Evolutionary conservation across 1,284 basidiomycete species (phyloP).

Genomic region (Abortiporus biennis): DNA sequence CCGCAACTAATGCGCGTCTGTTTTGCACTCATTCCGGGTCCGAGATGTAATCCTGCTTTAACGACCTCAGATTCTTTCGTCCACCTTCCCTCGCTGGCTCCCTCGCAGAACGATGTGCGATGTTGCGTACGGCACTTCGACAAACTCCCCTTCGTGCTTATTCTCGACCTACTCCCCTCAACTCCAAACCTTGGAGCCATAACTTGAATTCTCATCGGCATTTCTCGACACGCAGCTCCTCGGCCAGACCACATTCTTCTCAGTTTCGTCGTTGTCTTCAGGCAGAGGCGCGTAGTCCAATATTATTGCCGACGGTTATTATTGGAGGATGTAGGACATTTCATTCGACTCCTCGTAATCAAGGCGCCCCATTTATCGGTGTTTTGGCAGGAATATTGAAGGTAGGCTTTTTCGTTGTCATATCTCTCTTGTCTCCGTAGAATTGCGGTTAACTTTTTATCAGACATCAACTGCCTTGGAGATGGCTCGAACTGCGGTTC

Average conservation of each 20-base stretch:
- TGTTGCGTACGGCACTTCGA: slow-evolving; percentile 17
- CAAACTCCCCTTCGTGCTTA: slow-evolving; percentile 4
- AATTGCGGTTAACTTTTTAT: background rate
- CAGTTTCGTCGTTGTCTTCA: background rate
- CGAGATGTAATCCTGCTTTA: no score
- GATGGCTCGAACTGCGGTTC: slow-evolving; percentile 54
- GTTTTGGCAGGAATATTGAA: slow-evolving; percentile 42
- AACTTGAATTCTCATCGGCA: background rate
- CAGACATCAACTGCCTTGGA: slow-evolving; percentile 53
- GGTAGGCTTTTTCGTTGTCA: slow-evolving; percentile 25
- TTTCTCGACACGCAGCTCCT: background rate
- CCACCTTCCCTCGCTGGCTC: background rate
- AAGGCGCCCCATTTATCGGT: slow-evolving; percentile 29
- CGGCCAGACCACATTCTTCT: background rate
- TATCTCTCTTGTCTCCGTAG: slow-evolving; percentile 10
- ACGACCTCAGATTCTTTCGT: background rate
- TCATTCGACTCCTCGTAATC: slow-evolving; percentile 34
- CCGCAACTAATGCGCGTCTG: no score
- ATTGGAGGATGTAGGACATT: slow-evolving; percentile 21
- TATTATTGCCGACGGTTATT: slow-evolving; percentile 3
- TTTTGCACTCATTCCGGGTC: no score
- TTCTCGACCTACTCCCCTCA: background rate
- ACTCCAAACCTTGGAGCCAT: background rate
- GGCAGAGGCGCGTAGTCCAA: slow-evolving; percentile 7
- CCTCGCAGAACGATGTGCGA: slow-evolving; percentile 17